phyloP scores from a whole-genome alignment of 2,329 filamentous ascomycete genomes.

The Zymoseptoria tritici region DNA sequence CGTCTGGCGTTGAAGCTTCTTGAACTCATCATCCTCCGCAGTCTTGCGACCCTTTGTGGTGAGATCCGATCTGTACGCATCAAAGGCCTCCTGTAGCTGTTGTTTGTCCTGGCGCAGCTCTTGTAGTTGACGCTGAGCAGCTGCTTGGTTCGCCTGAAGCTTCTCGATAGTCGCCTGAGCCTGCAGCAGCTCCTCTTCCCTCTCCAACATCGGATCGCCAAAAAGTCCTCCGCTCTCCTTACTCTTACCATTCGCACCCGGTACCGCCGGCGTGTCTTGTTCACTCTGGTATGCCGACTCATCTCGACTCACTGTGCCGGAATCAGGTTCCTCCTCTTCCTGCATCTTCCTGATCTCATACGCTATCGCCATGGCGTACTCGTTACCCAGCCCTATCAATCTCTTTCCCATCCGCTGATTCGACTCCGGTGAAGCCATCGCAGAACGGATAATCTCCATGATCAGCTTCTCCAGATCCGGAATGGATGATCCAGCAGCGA shows the following conservation, averaged over 20 bases:
- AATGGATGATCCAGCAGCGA: slow-evolving; percentile 38
- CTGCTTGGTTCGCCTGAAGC: slow-evolving; percentile 34
- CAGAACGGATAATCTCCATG: slow-evolving; percentile 42
- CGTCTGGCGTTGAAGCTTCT: slow-evolving; percentile 37
- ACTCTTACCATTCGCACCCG: slow-evolving; percentile 13
- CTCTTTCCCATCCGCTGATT: slow-evolving; percentile 40
- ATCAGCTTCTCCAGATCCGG: slow-evolving; percentile 35
- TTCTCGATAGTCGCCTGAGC: slow-evolving; percentile 41
- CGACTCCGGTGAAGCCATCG: slow-evolving; percentile 41
- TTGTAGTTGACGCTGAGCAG: slow-evolving; percentile 37
- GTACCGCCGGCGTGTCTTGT: slow-evolving; percentile 17
- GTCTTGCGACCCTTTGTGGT: slow-evolving; percentile 33
- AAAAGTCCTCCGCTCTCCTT: slow-evolving; percentile 19
- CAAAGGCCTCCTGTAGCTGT: slow-evolving; percentile 42
- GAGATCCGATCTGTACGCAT: slow-evolving; percentile 40
- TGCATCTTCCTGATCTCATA: slow-evolving; percentile 28
- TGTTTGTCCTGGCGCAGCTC: slow-evolving; percentile 36
- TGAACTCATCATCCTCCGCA: slow-evolving; percentile 36
- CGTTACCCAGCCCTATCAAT: slow-evolving; percentile 26
- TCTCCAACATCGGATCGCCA: slow-evolving; percentile 41
- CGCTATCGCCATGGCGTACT: slow-evolving; percentile 28
- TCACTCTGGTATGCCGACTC: slow-evolving; percentile 27
- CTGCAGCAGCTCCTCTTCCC: slow-evolving; percentile 44
- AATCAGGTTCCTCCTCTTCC: slow-evolving; percentile 19
- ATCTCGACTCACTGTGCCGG: slow-evolving; percentile 20